Evolutionary conservation across 1,139 yeast species (phyloP), one percentile per base, ranked within the genome.

Genomic region (Chernovozyma sophiae-reginae): DNA sequence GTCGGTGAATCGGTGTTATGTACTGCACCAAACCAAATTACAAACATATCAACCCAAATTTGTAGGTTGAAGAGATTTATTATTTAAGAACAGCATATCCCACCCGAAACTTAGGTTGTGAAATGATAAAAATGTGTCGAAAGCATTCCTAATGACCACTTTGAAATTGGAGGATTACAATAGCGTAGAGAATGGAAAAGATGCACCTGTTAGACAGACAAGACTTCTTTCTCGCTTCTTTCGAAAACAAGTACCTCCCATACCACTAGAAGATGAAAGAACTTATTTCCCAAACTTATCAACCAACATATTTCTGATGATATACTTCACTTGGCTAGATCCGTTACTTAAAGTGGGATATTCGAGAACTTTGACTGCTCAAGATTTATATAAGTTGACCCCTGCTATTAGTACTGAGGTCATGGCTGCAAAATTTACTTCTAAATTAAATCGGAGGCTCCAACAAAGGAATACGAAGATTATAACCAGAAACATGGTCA

Each of bases 261-360:
- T 79, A 1, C 86, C 86, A 1, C 49, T 59, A 3, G 72, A 70
- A 14, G 68, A 68, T 3, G 82, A 79, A 43, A 55, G 86, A 20
- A 20, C 23, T 7, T 7, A 20, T 7, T 7, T 20, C 6, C 10
- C 23, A 6, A 20, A 10, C 8, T 20, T 20, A 20, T 20, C 6
- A 10, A 3, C 63, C 3, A 69, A 63, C 38, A 32, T 57, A 14
- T 31, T 72, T 11, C 60, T 60, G 4, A 47, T 52, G 27, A 14
- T 60, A 0, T 72, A 79, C 32, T 77, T 77, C 46, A 57, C 68
- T 54, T 83, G 92, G 92, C 64, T 80, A 30, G 43, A 60, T 14
- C 85, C 86, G 0, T 42, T 81, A 3, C 49, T 83, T 49, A 66
- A 60, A 27, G 74, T 73, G 3, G 95, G 95, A 1, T 85, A 84